Evolutionary conservation across 2,329 filamentous ascomycete species (phyloP), one percentile per base, ranked within the genome.

Genomic region (Juglanconis sp.): DNA sequence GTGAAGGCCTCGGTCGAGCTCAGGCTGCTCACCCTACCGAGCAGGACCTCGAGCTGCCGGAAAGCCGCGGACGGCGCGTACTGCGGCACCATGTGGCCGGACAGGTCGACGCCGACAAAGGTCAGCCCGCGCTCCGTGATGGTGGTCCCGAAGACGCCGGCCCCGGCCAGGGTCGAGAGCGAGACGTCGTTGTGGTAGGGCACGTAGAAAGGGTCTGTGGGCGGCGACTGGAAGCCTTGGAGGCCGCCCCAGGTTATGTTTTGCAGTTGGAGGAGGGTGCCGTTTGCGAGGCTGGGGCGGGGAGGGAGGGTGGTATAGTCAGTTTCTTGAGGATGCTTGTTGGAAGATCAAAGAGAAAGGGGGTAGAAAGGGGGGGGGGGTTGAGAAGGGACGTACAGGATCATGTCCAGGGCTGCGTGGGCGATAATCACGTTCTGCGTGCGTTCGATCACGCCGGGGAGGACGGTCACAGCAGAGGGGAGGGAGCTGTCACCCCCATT

Each of bases 61-160:
- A 90, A 91, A 0, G 87, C 82, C 0, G 86, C 87, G 13, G 80
- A 82, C 0, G 90, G 87, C 17, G 85, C 82, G 68, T 90, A 92
- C 72, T 90, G 85, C 0, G 86, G 85, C 0, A 82, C 74, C 80
- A 87, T 88, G 73, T 93, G 88, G 0, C 91, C 91, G 0, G 81
- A 77, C 10, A 88, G 69, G 44, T 83, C 79, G 57, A 92, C 80
- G 36, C 82, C 81, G 3, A 87, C 85, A 65, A 85, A 90, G 0
- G 90, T 95, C 51, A 96, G 74, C 0, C 90, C 89, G 47, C 91
- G 81, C 77, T 96, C 92, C 0, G 86, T 88, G 66, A 90, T 85
- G 15, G 82, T 82, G 0, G 83, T 86, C 0, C 92, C 92, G 70
- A 92, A 79, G 1, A 89, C 79, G 2, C 91, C 91, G 1, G 81